Evolutionary conservation across 345 rosid genomes (phyloP).

Genomic region (Camelina neglecta): DNA sequence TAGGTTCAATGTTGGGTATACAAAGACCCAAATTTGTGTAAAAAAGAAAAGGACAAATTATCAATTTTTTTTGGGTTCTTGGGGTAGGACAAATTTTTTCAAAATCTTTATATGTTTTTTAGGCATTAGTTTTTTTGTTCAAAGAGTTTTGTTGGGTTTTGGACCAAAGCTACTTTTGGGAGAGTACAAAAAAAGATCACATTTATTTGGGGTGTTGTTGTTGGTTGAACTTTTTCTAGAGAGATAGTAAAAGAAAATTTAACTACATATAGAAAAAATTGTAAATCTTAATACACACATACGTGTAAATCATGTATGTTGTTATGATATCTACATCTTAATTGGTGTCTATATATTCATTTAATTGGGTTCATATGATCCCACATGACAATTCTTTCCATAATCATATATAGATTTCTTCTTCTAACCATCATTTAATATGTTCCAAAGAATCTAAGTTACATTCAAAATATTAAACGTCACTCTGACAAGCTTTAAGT

Average conservation of each 20-base stretch:
- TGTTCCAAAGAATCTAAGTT: slow-evolving; percentile 15
- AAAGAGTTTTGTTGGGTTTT: slow-evolving; percentile 44
- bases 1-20: slow-evolving; percentile 7
- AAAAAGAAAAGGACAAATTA: slow-evolving; percentile 39
- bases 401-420: slow-evolving; percentile 12
- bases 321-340: neutral
- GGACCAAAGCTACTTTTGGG: slow-evolving; percentile 45
- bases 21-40: slow-evolving; percentile 5
- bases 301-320: neutral
- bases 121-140: slow-evolving; percentile 39
- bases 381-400: slow-evolving; percentile 26
- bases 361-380: slow-evolving; percentile 38
- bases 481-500: slow-evolving; percentile 25
- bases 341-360: slow-evolving; percentile 16
- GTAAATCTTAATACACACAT: neutral
- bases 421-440: slow-evolving; percentile 11
- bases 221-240: slow-evolving; percentile 26
- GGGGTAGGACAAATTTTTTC: slow-evolving; percentile 36
- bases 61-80: slow-evolving; percentile 26
- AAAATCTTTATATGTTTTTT: slow-evolving; percentile 32
- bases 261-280: slow-evolving; percentile 21
- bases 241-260: slow-evolving; percentile 3
- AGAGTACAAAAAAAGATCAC: slow-evolving; percentile 21
- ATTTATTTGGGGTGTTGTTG: slow-evolving; percentile 35
- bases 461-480: slow-evolving; percentile 20